phyloP scores from a whole-genome alignment of 2,329 filamentous ascomycete genomes.

The Paecilomyces sp. region DNA sequence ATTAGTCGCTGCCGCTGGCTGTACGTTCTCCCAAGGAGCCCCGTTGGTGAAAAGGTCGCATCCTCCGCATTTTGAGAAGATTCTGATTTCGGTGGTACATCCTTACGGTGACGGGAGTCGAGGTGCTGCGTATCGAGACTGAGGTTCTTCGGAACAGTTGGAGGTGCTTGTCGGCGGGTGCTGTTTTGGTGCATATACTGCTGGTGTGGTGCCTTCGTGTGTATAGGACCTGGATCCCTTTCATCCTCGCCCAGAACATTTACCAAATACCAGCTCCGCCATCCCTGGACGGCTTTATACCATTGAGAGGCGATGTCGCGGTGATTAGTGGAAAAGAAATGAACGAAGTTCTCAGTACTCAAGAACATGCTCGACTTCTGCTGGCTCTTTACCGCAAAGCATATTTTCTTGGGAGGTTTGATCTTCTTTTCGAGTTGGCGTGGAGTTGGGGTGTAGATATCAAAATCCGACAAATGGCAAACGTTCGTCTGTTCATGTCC shows the following conservation, averaged over 20 bases:
- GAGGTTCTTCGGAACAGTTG: constrained; percentile 21
- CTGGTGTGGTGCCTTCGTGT: constrained; percentile 43
- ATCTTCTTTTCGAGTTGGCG: constrained; percentile 62
- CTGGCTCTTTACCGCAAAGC: constrained; percentile 86
- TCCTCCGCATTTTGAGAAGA: constrained; percentile 11
- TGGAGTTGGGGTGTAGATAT: constrained; percentile 73
- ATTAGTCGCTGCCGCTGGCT: constrained; percentile 32
- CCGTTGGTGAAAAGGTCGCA: constrained; percentile 28
- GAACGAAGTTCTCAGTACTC: constrained; percentile 76
- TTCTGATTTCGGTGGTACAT: constrained; percentile 2
- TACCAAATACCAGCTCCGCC: constrained; percentile 89
- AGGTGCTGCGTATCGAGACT: constrained; percentile 15
- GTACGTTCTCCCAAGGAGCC: constrained; percentile 33
- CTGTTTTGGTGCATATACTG: constrained; percentile 20
- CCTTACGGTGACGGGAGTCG: constrained; percentile 1
- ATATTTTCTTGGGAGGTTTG: constrained; percentile 76
- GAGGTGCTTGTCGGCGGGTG: constrained; percentile 20
- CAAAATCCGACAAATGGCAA: constrained; percentile 86
- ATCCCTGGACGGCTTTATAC: constrained; percentile 64
- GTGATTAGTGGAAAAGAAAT: constrained; percentile 84
- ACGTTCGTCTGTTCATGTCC: constrained; percentile 64
- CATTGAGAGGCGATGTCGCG: constrained; percentile 59
- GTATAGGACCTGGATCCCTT: constrained; percentile 23
- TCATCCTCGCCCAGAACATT: constrained; percentile 58
- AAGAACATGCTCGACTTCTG: constrained; percentile 80